Evolutionary conservation across 2,329 filamentous ascomycete genomes (phyloP), one percentile per base, ranked within the genome.

Genomic region (Monilinia fructicola): DNA sequence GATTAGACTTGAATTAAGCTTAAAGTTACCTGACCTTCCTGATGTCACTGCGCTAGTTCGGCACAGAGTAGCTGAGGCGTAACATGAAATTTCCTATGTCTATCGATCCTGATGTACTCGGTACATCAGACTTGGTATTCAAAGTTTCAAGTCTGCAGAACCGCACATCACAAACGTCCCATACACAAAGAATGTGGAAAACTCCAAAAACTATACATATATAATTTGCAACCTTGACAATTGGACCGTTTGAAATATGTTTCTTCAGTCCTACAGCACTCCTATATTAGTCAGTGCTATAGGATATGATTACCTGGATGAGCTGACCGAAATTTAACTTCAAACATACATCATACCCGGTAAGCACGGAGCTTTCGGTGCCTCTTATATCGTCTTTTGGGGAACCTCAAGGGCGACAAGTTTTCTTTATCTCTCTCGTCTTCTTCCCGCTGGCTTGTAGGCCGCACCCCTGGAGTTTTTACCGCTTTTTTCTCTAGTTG

Each of bases 341-440:
- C 56, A 59, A 35, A 31, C 42, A 59, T 59, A 16, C 28, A 48
- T 59, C 56, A 60, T 48, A 23, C 14, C 56, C 28, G 28, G 42
- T 60, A 60, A 60, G 56, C 56, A 35, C 56, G 56, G 42, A 35
- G 26, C 48, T 60, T 60, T 60, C 42, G 28, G 21, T 48, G 48
- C 42, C 56, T 60, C 14, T 4, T 60, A 10, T 48, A 48, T 35
- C 56, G 40, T 46, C 42, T 48, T n/a, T 48, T 60, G 14, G 4
- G 12, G 42, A 42, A 7, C 42, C 26, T 46, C 28, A 2, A 11
- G 16, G 31, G 18, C 28, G 26, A 31, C n/a, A 31, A 6, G 44
- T n/a, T 60, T 60, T 60, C 56, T 48, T 23, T n/a, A 23, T 1
- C 21, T 38, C 31, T 28, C 1, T 46, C 42, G 18, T 59, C 55